Evolutionary conservation across 192 early-diverging fungal genomes (phyloP).

Genomic region (Radiomyces spectabilis): DNA sequence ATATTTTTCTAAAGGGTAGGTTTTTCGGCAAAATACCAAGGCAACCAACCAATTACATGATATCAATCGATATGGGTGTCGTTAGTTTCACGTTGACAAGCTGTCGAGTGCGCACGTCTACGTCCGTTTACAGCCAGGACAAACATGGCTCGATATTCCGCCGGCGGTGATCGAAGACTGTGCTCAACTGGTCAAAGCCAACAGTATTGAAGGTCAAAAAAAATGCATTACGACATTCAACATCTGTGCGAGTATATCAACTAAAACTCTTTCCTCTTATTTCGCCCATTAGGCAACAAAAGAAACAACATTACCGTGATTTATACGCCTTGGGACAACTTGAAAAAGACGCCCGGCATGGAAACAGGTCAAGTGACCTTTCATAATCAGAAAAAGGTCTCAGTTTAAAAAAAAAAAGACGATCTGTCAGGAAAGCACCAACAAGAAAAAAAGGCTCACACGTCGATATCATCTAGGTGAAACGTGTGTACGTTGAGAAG

Average conservation of each 20-base stretch:
- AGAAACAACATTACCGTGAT: conserved; percentile 86
- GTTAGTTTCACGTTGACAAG: conserved; percentile 95
- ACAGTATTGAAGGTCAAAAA: conserved; percentile 79
- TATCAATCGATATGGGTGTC: too few species aligned
- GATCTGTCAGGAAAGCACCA: too few species aligned
- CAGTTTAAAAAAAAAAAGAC: not conserved
- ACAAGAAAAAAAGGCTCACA: not conserved
- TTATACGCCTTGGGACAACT: conserved; percentile 88
- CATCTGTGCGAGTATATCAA: not conserved
- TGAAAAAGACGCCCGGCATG: conserved; percentile 91
- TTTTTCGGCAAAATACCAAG: too few species aligned
- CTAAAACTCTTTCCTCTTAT: not conserved
- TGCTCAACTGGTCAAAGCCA: conserved; percentile 95
- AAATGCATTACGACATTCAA: not conserved
- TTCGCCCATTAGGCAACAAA: conserved; percentile 65
- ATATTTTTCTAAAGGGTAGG: too few species aligned
- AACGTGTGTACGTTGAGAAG: conserved; percentile 69
- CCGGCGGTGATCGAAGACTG: conserved; percentile 67
- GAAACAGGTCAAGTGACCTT: conserved; percentile 95
- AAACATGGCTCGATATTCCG: conserved; percentile 80
- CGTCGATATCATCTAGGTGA: too few species aligned
- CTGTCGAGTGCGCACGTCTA: conserved; percentile 97
- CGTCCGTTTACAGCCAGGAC: conserved; percentile 60
- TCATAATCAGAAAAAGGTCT: conserved; percentile 54
- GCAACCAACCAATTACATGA: too few species aligned